Evolutionary conservation across 768 basidiomycete species (phyloP).

Genomic region (Brasilioporus rufonigricans): DNA sequence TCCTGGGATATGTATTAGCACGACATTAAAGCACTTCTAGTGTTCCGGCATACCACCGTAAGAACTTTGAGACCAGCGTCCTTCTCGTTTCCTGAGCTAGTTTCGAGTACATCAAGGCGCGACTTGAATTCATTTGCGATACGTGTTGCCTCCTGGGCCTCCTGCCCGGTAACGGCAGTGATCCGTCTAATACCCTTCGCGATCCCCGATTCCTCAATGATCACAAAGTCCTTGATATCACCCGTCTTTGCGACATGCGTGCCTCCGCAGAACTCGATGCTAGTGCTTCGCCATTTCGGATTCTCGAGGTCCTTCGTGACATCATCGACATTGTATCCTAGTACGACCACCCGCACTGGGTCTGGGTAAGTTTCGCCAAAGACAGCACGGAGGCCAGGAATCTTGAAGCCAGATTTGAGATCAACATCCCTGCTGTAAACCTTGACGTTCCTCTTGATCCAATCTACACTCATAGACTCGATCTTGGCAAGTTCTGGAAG

Average conservation of each 20-base stretch:
- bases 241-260: constrained; percentile 98
- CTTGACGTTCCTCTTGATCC: constrained; percentile 86
- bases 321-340: constrained; percentile 86
- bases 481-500: constrained; percentile 76
- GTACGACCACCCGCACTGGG: constrained; percentile 91
- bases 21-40: not conserved
- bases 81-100: constrained; percentile 70
- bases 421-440: constrained; percentile 88
- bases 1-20: constrained; percentile 50
- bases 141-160: constrained; percentile 80
- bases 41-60: constrained; percentile 53
- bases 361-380: constrained; percentile 98
- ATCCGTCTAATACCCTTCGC: constrained; percentile 97
- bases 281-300: constrained; percentile 87
- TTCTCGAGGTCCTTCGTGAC: constrained; percentile 84
- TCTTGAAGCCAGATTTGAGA: constrained; percentile 74
- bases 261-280: constrained; percentile 97
- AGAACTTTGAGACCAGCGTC: constrained; percentile 85
- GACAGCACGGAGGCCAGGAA: constrained; percentile 93
- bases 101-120: constrained; percentile 61
- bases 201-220: constrained; percentile 94
- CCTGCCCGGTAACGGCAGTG: constrained; percentile 90
- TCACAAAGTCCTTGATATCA: constrained; percentile 94
- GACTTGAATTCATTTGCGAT: constrained; percentile 60
- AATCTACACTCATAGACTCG: constrained; percentile 79